Evolutionary conservation across 1,284 basidiomycete species (phyloP), one percentile per base, ranked within the genome.

Genomic region (Veloboletus limbatus): DNA sequence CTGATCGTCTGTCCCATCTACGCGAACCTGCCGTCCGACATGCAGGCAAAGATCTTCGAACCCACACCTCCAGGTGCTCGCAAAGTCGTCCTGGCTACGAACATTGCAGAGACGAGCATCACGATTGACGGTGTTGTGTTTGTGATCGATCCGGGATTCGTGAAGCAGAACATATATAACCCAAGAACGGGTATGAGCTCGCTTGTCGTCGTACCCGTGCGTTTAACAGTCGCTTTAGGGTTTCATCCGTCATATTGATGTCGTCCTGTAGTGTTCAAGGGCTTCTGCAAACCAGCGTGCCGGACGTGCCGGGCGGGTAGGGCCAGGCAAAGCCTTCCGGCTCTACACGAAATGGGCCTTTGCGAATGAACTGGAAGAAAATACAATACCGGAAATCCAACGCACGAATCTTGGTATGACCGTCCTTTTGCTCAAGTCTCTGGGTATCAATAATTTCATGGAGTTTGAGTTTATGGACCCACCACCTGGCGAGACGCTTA

Each of bases 381-480:
- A 89, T 67, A 98, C 95, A 6, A 93, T 99, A 13, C 97, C 97
- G 2, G 97, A 99, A 68, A 99, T 99, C 45, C 97, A 99, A 63
- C 81, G 97, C 18, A 99, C 96, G 13, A 99, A 99, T 63, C 72
- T 99, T 43, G 94, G 92, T 45, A 97, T 96, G 80, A 96, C 96
- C 2, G 97, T 99, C 2, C 70, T 99, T 13, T 68, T 97, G 37
- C 79, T 99, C 47, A 99, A 99, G 68, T 95, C 93, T 2, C 74
- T 99, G 13, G 97, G 96, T 22, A 98, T 99, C 59, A 96, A 95
- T 66, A 92, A 99, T 65, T 80, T 99, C 44, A 90, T 99, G 57
- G 94, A 95, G 48, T 99, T 99, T 65, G 96, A 99, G 70, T 99
- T 99, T 65, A 91, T 99, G 82, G 97, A 98, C 66, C 97, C 97